Percentiles rank a stretch among this genome's conserved stretches.
These are phyloP conservation scores for Magnusiomyces ingens DNA, from an alignment of 1,139 yeast species.

Conservation along the genomic window DNA sequence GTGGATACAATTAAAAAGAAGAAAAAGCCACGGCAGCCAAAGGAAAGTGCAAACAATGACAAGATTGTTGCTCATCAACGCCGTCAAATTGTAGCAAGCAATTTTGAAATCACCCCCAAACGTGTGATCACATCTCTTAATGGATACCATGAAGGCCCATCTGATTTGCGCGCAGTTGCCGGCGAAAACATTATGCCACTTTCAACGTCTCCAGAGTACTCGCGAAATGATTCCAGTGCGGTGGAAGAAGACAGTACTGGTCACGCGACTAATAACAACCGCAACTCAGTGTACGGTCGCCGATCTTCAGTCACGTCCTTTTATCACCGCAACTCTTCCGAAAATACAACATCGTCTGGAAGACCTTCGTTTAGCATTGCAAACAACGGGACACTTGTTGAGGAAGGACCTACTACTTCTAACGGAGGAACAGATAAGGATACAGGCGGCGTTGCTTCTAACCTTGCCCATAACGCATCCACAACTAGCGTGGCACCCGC, in stretches of 20 bases:
- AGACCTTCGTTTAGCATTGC: not conserved
- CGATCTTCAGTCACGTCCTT: constrained; percentile 1
- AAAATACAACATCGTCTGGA: not conserved
- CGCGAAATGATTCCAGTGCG: not conserved
- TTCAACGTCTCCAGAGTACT: not conserved
- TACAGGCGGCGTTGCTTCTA: not conserved
- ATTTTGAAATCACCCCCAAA: constrained; percentile 29
- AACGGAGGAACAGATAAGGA: not conserved
- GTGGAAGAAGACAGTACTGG: not conserved
- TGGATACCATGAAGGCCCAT: constrained; percentile 21
- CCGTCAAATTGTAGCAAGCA: constrained; percentile 4
- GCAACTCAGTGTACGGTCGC: constrained; percentile 3
- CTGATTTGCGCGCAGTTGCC: constrained; percentile 7
- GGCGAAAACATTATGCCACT: constrained; percentile 6
- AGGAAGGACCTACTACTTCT: not conserved
- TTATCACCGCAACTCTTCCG: not conserved
- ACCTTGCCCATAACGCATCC: not conserved
- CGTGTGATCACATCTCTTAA: constrained; percentile 26
- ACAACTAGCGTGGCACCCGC: not conserved
- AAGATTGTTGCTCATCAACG: constrained; percentile 15
- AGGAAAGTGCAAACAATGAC: not conserved
- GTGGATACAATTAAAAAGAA: not conserved
- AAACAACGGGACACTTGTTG: not conserved
- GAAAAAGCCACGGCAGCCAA: not conserved
- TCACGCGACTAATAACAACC: not conserved